Evolutionary conservation across 23 red algal genomes (phyloP), one percentile per base, ranked within the genome.

Genomic region (Gracilaria gracilis): DNA sequence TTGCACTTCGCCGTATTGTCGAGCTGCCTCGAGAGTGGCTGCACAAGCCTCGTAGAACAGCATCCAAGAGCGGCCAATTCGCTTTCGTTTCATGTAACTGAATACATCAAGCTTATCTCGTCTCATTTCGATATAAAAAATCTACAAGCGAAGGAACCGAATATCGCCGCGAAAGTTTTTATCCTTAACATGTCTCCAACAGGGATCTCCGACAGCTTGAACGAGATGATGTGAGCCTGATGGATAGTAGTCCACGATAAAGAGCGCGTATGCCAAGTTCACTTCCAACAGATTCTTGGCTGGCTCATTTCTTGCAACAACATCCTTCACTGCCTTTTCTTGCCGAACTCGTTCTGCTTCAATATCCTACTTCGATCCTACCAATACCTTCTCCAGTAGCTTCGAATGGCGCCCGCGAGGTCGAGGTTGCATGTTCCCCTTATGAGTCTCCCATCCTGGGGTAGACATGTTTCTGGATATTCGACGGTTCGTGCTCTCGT

Each of bases 1-100:
- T 61, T 98, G 89, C 5, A 93, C 92, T 27, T 76, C 37, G 33
- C 91, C 87, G 46, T 88, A 98, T 32, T 95, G 70, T 2, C 90
- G 86, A 37, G 92, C 82, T 21, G 81, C 78, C 66, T 98, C 96
- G 24, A 98, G 93, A 19, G 95, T 90, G 7, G 87, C 73, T 32
- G 96, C 96, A 79, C 81, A 94, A 11, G 96, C 96, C 58, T 98
- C 96, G 72, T 98, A 98, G 75, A 93, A 94, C 53, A 98, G 71
- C 7, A 89, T 90, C 38, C 86, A 73, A 0, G 79, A 37, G 57
- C 77, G 49, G 1, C 93, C 96, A 61, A 98, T 95, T 20, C 82
- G 65, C 25, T 88, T 71, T 47, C 67, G 35, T 40, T 80, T 82
- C 93, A 95, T 98, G 47, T 89, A 91, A 4, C 46, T 61, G 80